These are phyloP conservation scores for Fomitopsis serialis DNA, from an alignment of 768 basidiomycete species.

Conservation along the genomic window DNA sequence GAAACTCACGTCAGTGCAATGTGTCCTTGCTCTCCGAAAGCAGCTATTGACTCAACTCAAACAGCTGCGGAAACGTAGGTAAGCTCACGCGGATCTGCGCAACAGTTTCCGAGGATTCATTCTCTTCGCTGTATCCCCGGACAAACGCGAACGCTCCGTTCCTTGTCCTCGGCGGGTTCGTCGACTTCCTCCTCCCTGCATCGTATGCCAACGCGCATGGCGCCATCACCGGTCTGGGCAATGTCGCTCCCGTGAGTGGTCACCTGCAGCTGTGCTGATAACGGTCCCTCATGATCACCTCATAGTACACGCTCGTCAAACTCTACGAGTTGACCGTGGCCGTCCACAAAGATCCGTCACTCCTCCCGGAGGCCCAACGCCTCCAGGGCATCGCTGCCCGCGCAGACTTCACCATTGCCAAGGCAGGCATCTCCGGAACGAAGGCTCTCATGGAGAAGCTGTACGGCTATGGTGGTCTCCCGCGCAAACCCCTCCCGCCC, in stretches of 20 bases:
- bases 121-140: constrained; percentile 58
- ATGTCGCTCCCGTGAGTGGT: constrained; percentile 64
- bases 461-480: constrained; percentile 75
- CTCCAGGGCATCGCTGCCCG: constrained; percentile 79
- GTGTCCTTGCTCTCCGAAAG: neutral
- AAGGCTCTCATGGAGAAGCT: constrained; percentile 72
- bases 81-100: constrained; percentile 84
- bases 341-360: constrained; percentile 46
- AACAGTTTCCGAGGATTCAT: constrained; percentile 50
- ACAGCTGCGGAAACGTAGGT: constrained; percentile 85
- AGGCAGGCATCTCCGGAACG: constrained; percentile 75
- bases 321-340: constrained; percentile 60
- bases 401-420: constrained; percentile 77
- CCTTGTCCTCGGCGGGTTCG: constrained; percentile 80
- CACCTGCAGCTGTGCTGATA: neutral
- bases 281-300: neutral
- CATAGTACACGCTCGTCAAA: constrained; percentile 51
- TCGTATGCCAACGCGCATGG: constrained; percentile 73
- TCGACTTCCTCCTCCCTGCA: constrained; percentile 78
- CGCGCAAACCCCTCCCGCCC: constrained; percentile 74
- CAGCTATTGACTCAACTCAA: neutral
- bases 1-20: constrained; percentile 73
- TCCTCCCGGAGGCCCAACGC: constrained; percentile 63
- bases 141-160: constrained; percentile 65
- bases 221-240: constrained; percentile 86